Evolutionary conservation across 73 alveolate species (phyloP).

Genomic region (Chromera velia): DNA sequence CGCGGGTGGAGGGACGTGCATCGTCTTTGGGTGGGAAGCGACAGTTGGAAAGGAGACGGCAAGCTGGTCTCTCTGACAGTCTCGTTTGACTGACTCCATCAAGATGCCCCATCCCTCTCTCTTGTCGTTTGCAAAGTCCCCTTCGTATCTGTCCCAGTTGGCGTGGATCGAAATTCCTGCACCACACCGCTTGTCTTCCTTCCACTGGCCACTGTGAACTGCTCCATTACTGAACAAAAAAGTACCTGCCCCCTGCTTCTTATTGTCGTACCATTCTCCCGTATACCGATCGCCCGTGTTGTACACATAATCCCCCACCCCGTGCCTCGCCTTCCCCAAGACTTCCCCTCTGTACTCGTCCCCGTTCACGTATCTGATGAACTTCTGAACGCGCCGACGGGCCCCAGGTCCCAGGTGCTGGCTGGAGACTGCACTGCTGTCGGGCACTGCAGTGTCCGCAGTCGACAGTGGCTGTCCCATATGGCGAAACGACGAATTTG

Average conservation of each 20-base stretch:
- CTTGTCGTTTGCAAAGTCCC: constrained; percentile 52
- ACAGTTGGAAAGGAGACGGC: too few species aligned
- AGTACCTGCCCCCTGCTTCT: constrained; percentile 65
- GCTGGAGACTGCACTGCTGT: too few species aligned
- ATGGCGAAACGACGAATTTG: too few species aligned
- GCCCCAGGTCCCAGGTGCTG: too few species aligned
- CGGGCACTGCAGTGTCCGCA: too few species aligned
- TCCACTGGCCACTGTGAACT: constrained; percentile 66
- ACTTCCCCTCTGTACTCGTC: constrained; percentile 32
- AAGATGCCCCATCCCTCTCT: constrained; percentile 60
- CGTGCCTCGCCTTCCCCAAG: constrained; percentile 28
- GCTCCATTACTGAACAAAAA: constrained; percentile 62
- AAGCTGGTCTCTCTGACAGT: too few species aligned
- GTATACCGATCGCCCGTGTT: constrained; percentile 46
- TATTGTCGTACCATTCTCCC: constrained; percentile 64
- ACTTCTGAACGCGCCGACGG: too few species aligned
- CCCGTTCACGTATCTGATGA: constrained; percentile 32
- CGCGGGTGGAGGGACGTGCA: too few species aligned
- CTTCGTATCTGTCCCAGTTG: constrained; percentile 63
- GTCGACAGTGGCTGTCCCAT: too few species aligned
- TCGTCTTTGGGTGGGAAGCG: too few species aligned
- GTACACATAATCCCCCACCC: constrained; percentile 27
- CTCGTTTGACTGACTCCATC: too few species aligned
- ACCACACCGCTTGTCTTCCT: constrained; percentile 58
- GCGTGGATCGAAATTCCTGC: constrained; percentile 51